Evolutionary conservation across 345 rosid species (phyloP).

Genomic region (Brassica cretica): DNA sequence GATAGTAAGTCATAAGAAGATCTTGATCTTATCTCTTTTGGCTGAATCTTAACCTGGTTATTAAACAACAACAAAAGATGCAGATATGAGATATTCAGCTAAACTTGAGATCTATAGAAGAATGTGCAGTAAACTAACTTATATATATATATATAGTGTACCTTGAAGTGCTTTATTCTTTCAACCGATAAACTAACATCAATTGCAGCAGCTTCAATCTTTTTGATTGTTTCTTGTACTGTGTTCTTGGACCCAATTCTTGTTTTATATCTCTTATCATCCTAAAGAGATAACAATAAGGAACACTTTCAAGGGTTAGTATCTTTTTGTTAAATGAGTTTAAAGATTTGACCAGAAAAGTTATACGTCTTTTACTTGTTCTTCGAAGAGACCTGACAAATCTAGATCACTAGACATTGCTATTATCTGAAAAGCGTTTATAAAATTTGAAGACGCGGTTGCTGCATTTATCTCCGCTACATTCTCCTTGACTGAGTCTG

Average conservation of each 20-base stretch:
- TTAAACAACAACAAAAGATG: slow-evolving; percentile 1
- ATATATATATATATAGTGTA: slow-evolving; percentile 18
- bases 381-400: slow-evolving; percentile 92
- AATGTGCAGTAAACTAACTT: neutral
- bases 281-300: slow-evolving; percentile 41
- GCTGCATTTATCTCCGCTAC: slow-evolving; percentile 43
- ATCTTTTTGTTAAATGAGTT: neutral
- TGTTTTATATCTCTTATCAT: slow-evolving; percentile 61
- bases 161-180: slow-evolving; percentile 61
- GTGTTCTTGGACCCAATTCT: slow-evolving; percentile 71
- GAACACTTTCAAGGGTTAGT: neutral
- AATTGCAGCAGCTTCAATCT: slow-evolving; percentile 80
- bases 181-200: slow-evolving; percentile 61
- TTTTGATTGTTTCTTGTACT: slow-evolving; percentile 67
- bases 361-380: slow-evolving; percentile 44
- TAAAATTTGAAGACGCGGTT: slow-evolving; percentile 60
- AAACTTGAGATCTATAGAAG: neutral
- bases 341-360: slow-evolving; percentile 2
- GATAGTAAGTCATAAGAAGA: slow-evolving; percentile 64
- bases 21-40: slow-evolving; percentile 54
- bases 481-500: slow-evolving; percentile 61
- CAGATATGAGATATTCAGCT: neutral
- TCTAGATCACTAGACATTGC: slow-evolving; percentile 94
- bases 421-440: slow-evolving; percentile 87
- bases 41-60: slow-evolving; percentile 68